Percentiles rank a stretch among this genome's conserved stretches.
Conservation (phyloP, 2,329 filamentous ascomycete genomes). For the Alternaria gaisen region DNA sequence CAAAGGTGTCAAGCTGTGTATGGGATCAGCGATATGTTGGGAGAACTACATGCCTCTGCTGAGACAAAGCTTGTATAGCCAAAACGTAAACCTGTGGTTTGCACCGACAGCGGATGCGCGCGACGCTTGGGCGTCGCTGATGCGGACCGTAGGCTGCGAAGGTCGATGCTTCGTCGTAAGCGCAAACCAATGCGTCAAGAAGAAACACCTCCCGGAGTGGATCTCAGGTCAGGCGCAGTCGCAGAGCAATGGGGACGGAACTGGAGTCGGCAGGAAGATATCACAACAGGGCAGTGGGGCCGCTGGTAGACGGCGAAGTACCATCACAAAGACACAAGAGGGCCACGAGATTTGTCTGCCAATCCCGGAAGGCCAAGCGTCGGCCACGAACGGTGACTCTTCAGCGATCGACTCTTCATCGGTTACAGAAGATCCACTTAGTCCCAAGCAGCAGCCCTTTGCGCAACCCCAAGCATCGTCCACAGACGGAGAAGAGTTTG, state of each 20-base stretch:
- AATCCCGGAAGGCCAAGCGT: constrained; percentile 22
- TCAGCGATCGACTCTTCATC: constrained; percentile 36
- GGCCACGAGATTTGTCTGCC: constrained; percentile 59
- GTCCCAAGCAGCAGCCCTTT: constrained; percentile 27
- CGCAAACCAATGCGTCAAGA: constrained; percentile 81
- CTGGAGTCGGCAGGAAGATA: constrained; percentile 8
- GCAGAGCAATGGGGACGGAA: constrained; percentile 4
- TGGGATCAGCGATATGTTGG: constrained; percentile 93
- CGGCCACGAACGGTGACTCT: constrained; percentile 22
- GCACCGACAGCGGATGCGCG: constrained; percentile 88
- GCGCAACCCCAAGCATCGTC: constrained; percentile 12
- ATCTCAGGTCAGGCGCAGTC: constrained; percentile 50
- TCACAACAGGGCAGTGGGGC: constrained; percentile 14
- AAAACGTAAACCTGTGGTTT: constrained; percentile 91
- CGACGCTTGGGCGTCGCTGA: constrained; percentile 82
- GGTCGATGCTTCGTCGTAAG: constrained; percentile 86
- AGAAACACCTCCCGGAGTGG: constrained; percentile 66
- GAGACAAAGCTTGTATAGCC: constrained; percentile 82
- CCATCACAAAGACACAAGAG: constrained; percentile 52
- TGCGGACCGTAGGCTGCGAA: constrained; percentile 83
- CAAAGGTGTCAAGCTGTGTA: constrained; percentile 78
- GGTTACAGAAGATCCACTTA: constrained; percentile 23
- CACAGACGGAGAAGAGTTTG: constrained; percentile 58
- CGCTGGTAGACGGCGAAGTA: constrained; percentile 49
- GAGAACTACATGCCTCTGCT: constrained; percentile 96